These are phyloP conservation scores for Cyclotella atomus DNA, from an alignment of 108 stramenopile species.

Conservation along the genomic window DNA sequence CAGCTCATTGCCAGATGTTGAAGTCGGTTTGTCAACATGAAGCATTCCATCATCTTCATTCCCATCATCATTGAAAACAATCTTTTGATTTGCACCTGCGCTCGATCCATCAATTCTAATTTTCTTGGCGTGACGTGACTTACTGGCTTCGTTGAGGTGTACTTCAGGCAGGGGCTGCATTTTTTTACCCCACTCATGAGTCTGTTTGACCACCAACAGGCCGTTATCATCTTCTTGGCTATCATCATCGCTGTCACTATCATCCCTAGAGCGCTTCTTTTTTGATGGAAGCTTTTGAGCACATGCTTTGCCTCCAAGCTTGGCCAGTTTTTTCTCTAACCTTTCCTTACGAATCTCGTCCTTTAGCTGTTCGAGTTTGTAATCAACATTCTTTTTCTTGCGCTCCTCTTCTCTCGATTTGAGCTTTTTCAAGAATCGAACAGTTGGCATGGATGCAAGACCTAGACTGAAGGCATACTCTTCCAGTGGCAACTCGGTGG, in stretches of 20 bases:
- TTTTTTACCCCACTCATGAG: slow-evolving; percentile 64
- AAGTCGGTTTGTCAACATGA: slow-evolving; percentile 31
- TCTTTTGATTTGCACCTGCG: slow-evolving; percentile 63
- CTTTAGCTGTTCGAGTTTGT: slow-evolving; percentile 89
- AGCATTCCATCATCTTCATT: slow-evolving; percentile 67
- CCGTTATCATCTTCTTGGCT: slow-evolving; percentile 73
- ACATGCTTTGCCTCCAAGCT: slow-evolving; percentile 41
- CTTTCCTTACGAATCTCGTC: slow-evolving; percentile 93
- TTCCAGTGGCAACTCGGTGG: slow-evolving; percentile 76
- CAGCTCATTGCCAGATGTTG: slow-evolving; percentile 38
- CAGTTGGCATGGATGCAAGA: slow-evolving; percentile 82
- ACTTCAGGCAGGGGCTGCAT: slow-evolving; percentile 31
- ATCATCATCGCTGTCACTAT: slow-evolving; percentile 31
- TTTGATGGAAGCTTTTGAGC: slow-evolving; percentile 24
- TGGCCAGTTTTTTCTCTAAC: slow-evolving; percentile 78
- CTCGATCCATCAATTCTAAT: slow-evolving; percentile 81
- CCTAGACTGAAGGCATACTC: slow-evolving; percentile 91
- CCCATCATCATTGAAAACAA: slow-evolving; percentile 92
- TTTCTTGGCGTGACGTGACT: slow-evolving; percentile 77
- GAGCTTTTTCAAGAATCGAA: slow-evolving; percentile 79
- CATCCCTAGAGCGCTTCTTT: slow-evolving; percentile 40
- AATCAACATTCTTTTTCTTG: slow-evolving; percentile 91
- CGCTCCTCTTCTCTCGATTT: slow-evolving; percentile 82
- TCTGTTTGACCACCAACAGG: slow-evolving; percentile 76
- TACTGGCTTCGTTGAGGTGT: slow-evolving; percentile 53